Evolutionary conservation across 768 basidiomycete species (phyloP), one percentile per base, ranked within the genome.

Genomic region (Tylopilus intermedius): DNA sequence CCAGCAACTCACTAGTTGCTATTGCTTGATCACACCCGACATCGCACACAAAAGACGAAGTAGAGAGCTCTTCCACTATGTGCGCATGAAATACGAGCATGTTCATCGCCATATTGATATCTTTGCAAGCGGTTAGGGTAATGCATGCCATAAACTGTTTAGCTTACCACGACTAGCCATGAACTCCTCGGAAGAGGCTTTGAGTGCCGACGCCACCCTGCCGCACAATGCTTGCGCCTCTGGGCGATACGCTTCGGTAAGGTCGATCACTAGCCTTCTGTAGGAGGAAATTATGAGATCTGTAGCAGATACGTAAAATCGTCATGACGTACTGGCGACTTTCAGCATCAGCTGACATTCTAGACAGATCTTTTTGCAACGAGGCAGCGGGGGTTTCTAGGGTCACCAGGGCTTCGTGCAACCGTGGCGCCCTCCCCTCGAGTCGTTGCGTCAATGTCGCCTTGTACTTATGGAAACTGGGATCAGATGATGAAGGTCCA

Each of bases 381-480:
- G 73, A 69, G 41, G 71, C 62, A 13, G 85, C 83, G 58, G 80
- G 79, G 30, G 70, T 74, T 56, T 93, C 90, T 10, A 90, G 69
- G 2, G 71, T 74, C 8, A 65, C 68, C 53, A 92, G 64, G 11
- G 86, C 75, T 21, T 74, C 70, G 52, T 89, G 76, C 26, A 91
- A 68, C 40, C 81, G 66, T 1, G 80, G 73, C 10, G 86, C 85
- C 37, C 88, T 80, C 18, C 83, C 82, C 21, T 76, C 59, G n/a
- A 91, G 70, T 55, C 86, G 86, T 41, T 77, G 78, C 50, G 76
- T 81, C 33, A 93, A 62, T 3, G 78, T 67, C n/a, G 69, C 58
- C 57, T 79, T 81, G 62, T 88, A 90, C 60, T 75, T 79, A 40
- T 77, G 76, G 61, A 90, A 84, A 2, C 80, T 72, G 15, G 71